Evolutionary conservation across 176 grass and related monocot genomes (phyloP), one percentile per base, ranked within the genome.

Genomic region (Dactylis glomerata): DNA sequence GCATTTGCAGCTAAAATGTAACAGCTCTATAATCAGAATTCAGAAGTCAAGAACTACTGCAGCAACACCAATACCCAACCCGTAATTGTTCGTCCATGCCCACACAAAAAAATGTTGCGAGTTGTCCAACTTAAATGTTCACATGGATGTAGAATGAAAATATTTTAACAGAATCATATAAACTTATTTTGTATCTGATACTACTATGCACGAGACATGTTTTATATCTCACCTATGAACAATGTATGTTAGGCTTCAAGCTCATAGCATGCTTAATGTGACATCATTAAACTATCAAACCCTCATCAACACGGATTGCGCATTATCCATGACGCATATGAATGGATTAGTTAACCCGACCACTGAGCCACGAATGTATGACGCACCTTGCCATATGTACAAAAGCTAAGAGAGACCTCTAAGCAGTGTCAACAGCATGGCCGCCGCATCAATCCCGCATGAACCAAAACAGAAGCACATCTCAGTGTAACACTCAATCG

Each of bases 401-500:
- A 76, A 23, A 68, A 12, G 16, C 15, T 13, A 71, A 34, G 75
- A 19, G 11, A 68, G 8, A 36, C 30, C 11, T 69, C 31, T 81
- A 61, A 6, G 41, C 12, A 74, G 44, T 31, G 13, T 33, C 50
- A 71, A 33, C 41, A 84, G 68, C 58, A 30, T 24, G 44, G 32
- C 10, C 59, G 78, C 30, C 3, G 11, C 69, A 81, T 51, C 87
- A 33, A 34, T 89, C 77, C 57, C 13, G 32, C 78, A 72, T 77
- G 62, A 85, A 89, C 83, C 31, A 62, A 32, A 42, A 76, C 65
- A 49, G 38, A 69, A 62, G 15, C 24, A 64, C 36, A 73, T 88
- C 54, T 54, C 42, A 32, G 44, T 9, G 47, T 2, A 22, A 61
- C 74, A 72, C 47, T 64, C 52, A 27, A 77, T n/a, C 49, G 16